phyloP scores from a whole-genome alignment of 495 filamentous ascomycete species.

The Tirmania nivea region DNA sequence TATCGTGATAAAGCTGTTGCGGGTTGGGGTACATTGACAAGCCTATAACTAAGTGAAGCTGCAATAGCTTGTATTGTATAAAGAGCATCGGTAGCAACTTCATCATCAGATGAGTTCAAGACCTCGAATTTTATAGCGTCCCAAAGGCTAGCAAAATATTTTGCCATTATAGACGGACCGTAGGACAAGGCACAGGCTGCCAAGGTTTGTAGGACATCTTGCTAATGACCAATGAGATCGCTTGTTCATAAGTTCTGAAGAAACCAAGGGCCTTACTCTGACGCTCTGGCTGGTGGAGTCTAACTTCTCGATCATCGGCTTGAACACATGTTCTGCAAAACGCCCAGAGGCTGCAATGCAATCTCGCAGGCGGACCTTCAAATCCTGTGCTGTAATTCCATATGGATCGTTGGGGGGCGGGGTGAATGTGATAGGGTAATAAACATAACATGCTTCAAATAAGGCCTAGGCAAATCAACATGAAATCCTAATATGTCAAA shows the following conservation, averaged over 20 bases:
- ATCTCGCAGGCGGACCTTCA: conserved; percentile 46
- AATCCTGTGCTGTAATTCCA: conserved; percentile 48
- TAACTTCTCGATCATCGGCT: conserved; percentile 49
- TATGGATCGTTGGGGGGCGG: conserved; percentile 58
- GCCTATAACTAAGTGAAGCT: conserved; percentile 32
- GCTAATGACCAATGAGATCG: conserved; percentile 21
- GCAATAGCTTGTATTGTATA: conserved; percentile 33
- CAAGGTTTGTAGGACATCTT: conserved; percentile 49
- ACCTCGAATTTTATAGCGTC: conserved; percentile 56
- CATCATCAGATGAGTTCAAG: conserved; percentile 44
- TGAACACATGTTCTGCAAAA: conserved; percentile 48
- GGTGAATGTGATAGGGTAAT: conserved; percentile 59
- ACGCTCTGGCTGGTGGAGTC: conserved; percentile 55
- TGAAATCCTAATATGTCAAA: background rate
- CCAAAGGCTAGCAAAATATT: conserved; percentile 49
- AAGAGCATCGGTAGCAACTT: conserved; percentile 41
- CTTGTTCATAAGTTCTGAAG: background rate
- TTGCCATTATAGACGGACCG: conserved; percentile 37
- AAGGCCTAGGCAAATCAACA: conserved; percentile 25
- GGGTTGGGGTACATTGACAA: conserved; percentile 24
- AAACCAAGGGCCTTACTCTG: conserved; percentile 28
- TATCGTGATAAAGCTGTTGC: conserved; percentile 37
- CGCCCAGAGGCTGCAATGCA: conserved; percentile 47
- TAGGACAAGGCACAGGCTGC: conserved; percentile 39
- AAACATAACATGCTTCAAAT: conserved; percentile 56